Evolutionary conservation across 257 asterid species (phyloP).

Genomic region (Nicotiana tabacum): DNA sequence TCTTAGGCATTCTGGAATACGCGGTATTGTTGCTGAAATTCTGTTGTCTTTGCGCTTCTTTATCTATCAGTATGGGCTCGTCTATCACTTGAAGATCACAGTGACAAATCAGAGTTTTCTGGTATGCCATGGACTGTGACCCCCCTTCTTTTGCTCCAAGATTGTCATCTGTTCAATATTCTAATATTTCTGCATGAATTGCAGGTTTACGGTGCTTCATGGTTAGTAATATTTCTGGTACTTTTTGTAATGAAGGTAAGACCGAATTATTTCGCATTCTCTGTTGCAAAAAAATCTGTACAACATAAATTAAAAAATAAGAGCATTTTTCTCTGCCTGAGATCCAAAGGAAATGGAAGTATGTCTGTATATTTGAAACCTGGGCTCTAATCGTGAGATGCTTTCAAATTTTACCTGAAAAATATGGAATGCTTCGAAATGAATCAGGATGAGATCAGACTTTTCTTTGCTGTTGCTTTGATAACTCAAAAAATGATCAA

Average conservation of each 20-base stretch:
- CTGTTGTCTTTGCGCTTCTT: conserved; percentile 72
- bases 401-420: neutral
- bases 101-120: conserved; percentile 46
- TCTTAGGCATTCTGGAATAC: conserved; percentile 86
- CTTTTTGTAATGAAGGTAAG: conserved; percentile 96
- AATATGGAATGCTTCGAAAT: neutral
- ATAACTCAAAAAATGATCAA: neutral
- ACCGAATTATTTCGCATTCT: neutral
- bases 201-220: conserved; percentile 91
- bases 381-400: neutral
- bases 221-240: conserved; percentile 81
- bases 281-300: neutral
- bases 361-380: neutral
- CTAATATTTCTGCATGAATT: conserved; percentile 14
- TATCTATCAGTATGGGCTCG: conserved; percentile 91
- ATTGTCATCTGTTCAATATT: conserved; percentile 2
- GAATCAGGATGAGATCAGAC: neutral
- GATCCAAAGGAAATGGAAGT: neutral
- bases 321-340: neutral
- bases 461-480: neutral
- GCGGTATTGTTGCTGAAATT: conserved; percentile 78
- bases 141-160: neutral
- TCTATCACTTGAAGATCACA: conserved; percentile 80
- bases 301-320: neutral
- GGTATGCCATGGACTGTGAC: conserved; percentile 40